Conservation (phyloP, 2,329 filamentous ascomycete species). For the Mollisiaceae sp. region DNA sequence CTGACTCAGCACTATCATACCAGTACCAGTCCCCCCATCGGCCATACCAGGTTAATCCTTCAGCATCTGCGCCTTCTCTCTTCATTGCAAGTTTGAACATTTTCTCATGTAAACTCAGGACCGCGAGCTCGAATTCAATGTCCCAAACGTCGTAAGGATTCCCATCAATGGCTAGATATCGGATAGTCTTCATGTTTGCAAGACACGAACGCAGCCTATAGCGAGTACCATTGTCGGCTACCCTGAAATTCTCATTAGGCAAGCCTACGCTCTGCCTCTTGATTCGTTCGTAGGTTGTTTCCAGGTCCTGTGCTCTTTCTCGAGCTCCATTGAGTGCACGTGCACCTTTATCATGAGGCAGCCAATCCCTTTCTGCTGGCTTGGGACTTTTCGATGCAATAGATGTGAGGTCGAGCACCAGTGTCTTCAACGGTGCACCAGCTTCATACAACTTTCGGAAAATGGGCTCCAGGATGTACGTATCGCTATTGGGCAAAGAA, state of each 20-base stretch:
- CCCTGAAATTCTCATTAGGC: neutral
- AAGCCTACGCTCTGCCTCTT: neutral
- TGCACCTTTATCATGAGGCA: neutral
- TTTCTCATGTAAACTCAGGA: neutral
- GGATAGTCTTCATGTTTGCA: neutral
- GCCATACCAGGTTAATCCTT: conserved; percentile 1
- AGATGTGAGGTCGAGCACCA: neutral
- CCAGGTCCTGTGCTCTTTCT: neutral
- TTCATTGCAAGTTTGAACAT: conserved; percentile 3
- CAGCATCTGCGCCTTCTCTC: neutral
- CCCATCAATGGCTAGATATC: conserved; percentile 7
- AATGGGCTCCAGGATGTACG: neutral
- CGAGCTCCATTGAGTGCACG: neutral
- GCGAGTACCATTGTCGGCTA: neutral
- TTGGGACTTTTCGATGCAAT: neutral
- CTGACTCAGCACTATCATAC: neutral
- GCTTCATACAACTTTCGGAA: neutral
- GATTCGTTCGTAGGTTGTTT: neutral
- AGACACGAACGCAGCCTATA: neutral
- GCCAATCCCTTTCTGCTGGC: neutral
- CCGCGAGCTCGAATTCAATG: conserved; percentile 1
- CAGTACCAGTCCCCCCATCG: conserved; percentile 1
- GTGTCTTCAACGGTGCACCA: neutral
- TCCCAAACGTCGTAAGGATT: conserved; percentile 2
- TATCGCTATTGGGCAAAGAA: neutral